These are phyloP conservation scores for Colletotrichum sp. DNA, from an alignment of 2,329 filamentous ascomycete species.

Conservation along the genomic window DNA sequence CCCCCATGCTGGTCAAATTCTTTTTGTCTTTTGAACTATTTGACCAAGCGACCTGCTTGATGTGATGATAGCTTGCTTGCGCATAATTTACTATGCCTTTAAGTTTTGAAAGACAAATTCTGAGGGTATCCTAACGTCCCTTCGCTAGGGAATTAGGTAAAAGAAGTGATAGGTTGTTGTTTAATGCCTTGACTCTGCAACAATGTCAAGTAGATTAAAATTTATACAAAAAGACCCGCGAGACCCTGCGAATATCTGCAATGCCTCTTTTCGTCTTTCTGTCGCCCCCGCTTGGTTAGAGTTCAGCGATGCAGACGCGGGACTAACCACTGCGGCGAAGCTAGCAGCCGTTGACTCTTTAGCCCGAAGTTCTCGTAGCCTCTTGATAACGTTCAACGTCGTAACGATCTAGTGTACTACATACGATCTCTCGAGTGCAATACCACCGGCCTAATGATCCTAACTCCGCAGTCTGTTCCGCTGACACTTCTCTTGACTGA, in stretches of 20 bases:
- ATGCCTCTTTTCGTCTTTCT: neutral
- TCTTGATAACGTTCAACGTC: neutral
- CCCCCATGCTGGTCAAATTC: conserved; percentile 17
- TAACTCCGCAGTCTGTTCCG: neutral
- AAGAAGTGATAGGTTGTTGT: neutral
- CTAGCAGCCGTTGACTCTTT: neutral
- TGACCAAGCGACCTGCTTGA: no score
- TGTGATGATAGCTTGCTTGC: no score
- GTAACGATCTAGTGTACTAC: neutral
- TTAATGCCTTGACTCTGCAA: neutral
- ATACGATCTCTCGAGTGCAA: neutral
- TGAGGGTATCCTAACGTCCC: rapidly evolving
- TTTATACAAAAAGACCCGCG: neutral
- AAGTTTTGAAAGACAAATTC: rapidly evolving
- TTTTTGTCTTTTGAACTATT: neutral
- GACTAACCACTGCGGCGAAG: neutral
- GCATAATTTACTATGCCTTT: no score
- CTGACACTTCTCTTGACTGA: neutral
- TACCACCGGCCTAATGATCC: neutral
- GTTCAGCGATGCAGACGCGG: neutral
- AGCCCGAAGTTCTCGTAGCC: neutral
- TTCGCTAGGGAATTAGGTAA: neutral
- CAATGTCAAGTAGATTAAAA: neutral
- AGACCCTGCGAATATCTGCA: neutral
- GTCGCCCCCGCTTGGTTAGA: rapidly evolving